phyloP scores from a whole-genome alignment of 2,329 filamentous ascomycete genomes.

The Coniochaeta pulveracea region DNA sequence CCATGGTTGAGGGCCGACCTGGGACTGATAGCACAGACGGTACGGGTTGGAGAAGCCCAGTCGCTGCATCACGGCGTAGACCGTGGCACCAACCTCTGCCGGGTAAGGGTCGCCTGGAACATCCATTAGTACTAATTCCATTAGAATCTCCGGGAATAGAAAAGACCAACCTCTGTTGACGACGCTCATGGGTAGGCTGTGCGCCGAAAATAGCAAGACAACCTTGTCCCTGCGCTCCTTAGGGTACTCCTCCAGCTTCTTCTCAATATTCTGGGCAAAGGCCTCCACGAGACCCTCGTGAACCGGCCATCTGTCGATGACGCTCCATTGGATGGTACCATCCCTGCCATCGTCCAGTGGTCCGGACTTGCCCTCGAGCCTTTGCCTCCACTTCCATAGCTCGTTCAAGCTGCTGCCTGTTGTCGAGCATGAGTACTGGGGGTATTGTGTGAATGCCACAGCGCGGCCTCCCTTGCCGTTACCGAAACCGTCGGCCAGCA shows the following conservation, averaged over 20 bases:
- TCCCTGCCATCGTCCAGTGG: conserved; percentile 36
- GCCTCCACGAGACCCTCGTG: conserved; percentile 84
- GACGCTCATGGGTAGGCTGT: conserved; percentile 93
- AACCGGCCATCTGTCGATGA: conserved; percentile 96
- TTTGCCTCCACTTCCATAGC: conserved; percentile 91
- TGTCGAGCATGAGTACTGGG: conserved; percentile 95
- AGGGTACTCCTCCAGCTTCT: conserved; percentile 73
- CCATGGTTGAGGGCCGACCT: conserved; percentile 93
- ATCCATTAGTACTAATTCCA: conserved; percentile 16
- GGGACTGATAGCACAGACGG: conserved; percentile 93
- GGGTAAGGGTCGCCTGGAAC: conserved; percentile 77
- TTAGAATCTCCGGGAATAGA: background rate
- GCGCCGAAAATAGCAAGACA: conserved; percentile 85
- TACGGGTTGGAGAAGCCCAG: conserved; percentile 84
- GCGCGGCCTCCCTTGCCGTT: conserved; percentile 82
- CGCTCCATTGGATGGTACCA: conserved; percentile 85
- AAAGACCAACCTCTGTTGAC: conserved; percentile 66
- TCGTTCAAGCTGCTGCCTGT: conserved; percentile 95
- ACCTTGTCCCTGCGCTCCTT: conserved; percentile 69
- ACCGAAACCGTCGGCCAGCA: conserved; percentile 84
- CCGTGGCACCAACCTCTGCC: conserved; percentile 88
- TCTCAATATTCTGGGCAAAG: conserved; percentile 86
- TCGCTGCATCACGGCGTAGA: conserved; percentile 91
- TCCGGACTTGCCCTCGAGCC: conserved; percentile 67
- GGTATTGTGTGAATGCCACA: conserved; percentile 96